These are phyloP conservation scores for Leucoagaricus sp. DNA, from an alignment of 1,284 basidiomycete species.

Conservation along the genomic window DNA sequence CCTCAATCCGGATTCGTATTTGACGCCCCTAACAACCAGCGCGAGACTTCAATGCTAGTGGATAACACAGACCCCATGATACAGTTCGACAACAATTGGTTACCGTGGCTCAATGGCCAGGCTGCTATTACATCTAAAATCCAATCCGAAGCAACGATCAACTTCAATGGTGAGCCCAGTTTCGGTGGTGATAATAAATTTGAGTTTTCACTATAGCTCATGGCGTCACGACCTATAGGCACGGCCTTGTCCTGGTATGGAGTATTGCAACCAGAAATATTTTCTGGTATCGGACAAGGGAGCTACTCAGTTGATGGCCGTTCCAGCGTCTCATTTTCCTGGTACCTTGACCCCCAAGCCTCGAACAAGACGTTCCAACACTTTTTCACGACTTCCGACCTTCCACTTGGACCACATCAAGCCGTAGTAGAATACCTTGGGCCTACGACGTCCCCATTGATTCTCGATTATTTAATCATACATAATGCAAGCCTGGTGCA, in stretches of 20 bases:
- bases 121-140: background rate
- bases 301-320: constrained; percentile 29
- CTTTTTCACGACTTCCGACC: constrained; percentile 26
- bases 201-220: background rate
- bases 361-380: constrained; percentile 19
- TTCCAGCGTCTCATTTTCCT: constrained; percentile 19
- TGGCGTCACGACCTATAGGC: background rate
- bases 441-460: constrained; percentile 25
- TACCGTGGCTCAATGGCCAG: background rate
- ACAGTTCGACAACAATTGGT: constrained; percentile 27
- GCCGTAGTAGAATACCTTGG: constrained; percentile 26
- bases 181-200: background rate
- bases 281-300: constrained; percentile 7
- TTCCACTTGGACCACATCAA: constrained; percentile 25
- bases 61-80: constrained; percentile 26
- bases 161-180: constrained; percentile 28
- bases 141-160: constrained; percentile 16
- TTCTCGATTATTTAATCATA: constrained; percentile 25
- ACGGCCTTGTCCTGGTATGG: background rate
- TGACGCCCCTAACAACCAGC: background rate
- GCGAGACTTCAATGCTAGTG: constrained; percentile 13
- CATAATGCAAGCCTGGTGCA: constrained; percentile 15
- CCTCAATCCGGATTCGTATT: background rate
- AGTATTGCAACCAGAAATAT: background rate
- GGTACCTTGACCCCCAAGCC: constrained; percentile 2